Percentiles rank a stretch among this genome's conserved stretches.
Evolutionary conservation across 805 yeast genomes (phyloP).

Genomic region (Candida qinlingensis): DNA sequence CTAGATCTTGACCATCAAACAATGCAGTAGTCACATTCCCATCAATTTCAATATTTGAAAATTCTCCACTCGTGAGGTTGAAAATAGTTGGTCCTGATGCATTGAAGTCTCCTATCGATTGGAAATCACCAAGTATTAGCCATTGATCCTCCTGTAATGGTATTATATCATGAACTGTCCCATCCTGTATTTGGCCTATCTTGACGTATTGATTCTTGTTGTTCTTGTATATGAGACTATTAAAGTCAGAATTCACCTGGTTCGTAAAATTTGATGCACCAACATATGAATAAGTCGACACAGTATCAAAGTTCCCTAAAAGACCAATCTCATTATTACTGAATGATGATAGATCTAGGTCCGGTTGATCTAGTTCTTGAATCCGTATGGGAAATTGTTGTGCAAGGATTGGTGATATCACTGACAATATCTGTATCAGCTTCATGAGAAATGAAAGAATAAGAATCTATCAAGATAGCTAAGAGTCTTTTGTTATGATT

Average conservation of each 20-base stretch:
- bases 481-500: neutral
- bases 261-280: constrained; percentile 31
- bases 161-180: constrained; percentile 19
- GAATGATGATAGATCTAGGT: constrained; percentile 19
- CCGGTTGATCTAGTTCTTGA: constrained; percentile 12
- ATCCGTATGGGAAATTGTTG: constrained; percentile 8
- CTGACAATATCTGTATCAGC: constrained; percentile 2
- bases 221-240: constrained; percentile 17
- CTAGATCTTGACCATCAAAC: constrained; percentile 42
- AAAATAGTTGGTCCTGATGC: constrained; percentile 28
- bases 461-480: no score
- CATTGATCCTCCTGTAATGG: constrained; percentile 29
- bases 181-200: constrained; percentile 21
- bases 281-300: constrained; percentile 29
- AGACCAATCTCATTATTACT: constrained; percentile 18
- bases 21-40: constrained; percentile 42
- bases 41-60: constrained; percentile 12
- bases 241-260: constrained; percentile 14
- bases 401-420: constrained; percentile 2
- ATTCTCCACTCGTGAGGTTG: constrained; percentile 26
- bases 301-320: constrained; percentile 34
- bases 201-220: constrained; percentile 13
- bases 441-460: neutral
- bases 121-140: constrained; percentile 26
- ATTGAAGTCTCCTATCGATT: constrained; percentile 17